Evolutionary conservation across 164 flowering plant genomes (phyloP).

Genomic region (Euptelea pleiosperma): DNA sequence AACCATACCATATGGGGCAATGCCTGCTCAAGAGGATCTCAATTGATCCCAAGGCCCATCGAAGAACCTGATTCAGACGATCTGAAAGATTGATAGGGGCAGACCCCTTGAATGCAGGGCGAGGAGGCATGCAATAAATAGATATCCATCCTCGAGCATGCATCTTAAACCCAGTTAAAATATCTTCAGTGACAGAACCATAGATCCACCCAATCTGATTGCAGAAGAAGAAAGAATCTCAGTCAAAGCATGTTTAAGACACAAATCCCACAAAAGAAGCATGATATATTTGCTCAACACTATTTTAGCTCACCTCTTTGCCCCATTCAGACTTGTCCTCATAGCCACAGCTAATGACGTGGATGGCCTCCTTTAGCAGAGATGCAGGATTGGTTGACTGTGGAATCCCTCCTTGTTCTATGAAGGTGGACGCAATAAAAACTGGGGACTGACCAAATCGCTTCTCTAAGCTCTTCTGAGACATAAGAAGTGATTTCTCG

Average conservation of each 20-base stretch:
- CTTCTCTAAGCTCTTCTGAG: slow-evolving; percentile 94
- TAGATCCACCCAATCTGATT: slow-evolving; percentile 98
- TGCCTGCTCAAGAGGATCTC: slow-evolving; percentile 95
- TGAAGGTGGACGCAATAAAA: slow-evolving; percentile 91
- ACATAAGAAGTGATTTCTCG: slow-evolving; percentile 91
- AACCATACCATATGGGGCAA: slow-evolving; percentile 98
- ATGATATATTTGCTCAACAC: not conserved
- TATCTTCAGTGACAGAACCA: slow-evolving; percentile 98
- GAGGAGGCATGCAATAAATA: slow-evolving; percentile 91
- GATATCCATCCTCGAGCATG: slow-evolving; percentile 99
- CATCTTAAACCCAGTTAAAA: slow-evolving; percentile 97
- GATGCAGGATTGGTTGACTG: slow-evolving; percentile 90
- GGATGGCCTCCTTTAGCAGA: slow-evolving; percentile 91
- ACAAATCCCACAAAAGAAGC: slow-evolving; percentile 5
- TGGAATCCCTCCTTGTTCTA: slow-evolving; percentile 96
- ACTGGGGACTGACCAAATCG: slow-evolving; percentile 96
- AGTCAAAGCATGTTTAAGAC: not conserved
- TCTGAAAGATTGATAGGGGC: slow-evolving; percentile 99
- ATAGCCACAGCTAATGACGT: slow-evolving; percentile 97
- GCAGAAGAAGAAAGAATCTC: slow-evolving; percentile 4
- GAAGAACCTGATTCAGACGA: slow-evolving; percentile 94
- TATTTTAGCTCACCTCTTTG: slow-evolving; percentile 66
- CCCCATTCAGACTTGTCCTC: slow-evolving; percentile 99
- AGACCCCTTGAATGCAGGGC: slow-evolving; percentile 98
- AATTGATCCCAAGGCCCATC: slow-evolving; percentile 97